Base-by-base conservation (phyloP, 495 filamentous ascomycete species). In the Aspergillus mulundensis region DNA sequence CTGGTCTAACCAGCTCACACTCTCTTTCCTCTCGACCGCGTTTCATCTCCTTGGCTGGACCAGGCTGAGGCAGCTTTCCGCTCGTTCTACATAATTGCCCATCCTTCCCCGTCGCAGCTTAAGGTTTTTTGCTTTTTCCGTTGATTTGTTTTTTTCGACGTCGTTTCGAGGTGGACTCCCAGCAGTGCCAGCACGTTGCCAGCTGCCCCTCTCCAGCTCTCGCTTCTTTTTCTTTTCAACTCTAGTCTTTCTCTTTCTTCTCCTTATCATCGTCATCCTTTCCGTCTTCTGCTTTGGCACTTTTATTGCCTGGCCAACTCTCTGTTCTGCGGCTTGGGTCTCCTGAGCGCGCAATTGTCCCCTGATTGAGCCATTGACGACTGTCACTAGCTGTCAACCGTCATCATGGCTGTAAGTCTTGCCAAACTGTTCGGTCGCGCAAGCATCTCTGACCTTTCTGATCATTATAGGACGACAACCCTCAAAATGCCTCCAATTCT, bases 401-500 rank as follows among this genome's bases (percentile, higher is more conserved):
- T 50, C 63, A 70, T 41, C 41, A 75, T 75, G 69, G 61, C 56
- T 44, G 67, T 70, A 64, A 43, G 66, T 55, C 15, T 28, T 18
- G 44, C 32, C 21, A 18, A 1, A n/a, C 20, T 24, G 23, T 34
- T 21, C 28, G 47, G 51, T 39, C 44, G 23, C 16, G n/a, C 39
- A n/a, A 20, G 47, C 14, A 50, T 23, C 14, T 57, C 54, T 60
- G 41, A 63, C 40, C 8, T 47, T 11, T 36, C 11, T 36, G 5
- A 15, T 36, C 2, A 15, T 21, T 11, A 64, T 45, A 60, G 53
- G 54, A 62, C 40, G 64, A 68, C 30, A 59, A 67, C 51, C 55
- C 53, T 16, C 40, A 48, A 18, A 42, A 60, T 12, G 54, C 65
- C n/a, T 73, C 74, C 47, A 74, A 72, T 46, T 82, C 81, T 11